These are phyloP conservation scores for Haplosporangium sp. DNA, from an alignment of 371 early-diverging fungal genomes.

Conservation along the genomic window DNA sequence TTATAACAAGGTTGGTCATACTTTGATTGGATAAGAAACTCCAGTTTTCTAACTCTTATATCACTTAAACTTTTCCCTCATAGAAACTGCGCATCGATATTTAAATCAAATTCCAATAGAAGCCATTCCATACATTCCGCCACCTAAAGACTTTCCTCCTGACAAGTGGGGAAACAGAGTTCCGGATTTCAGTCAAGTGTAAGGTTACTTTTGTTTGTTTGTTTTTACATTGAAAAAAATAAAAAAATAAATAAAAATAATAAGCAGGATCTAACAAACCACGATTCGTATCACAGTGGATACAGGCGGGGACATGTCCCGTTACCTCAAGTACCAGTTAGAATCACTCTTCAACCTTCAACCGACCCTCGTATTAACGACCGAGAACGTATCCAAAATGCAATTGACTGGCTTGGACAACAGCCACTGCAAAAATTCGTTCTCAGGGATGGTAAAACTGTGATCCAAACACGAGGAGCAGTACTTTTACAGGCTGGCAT, in stretches of 20 bases:
- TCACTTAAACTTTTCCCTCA: background rate
- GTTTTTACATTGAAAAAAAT: too few species aligned
- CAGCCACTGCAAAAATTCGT: constrained; percentile 12
- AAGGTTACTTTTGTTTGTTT: background rate
- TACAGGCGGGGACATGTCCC: constrained; percentile 39
- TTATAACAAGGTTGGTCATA: too few species aligned
- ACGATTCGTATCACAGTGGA: constrained; percentile 16
- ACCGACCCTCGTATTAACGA: constrained; percentile 35
- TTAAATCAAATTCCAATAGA: constrained; percentile 10
- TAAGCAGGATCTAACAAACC: background rate
- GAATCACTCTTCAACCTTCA: constrained; percentile 33
- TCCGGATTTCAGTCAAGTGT: constrained; percentile 53
- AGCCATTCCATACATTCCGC: constrained; percentile 32
- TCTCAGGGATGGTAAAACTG: constrained; percentile 34
- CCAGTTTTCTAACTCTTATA: too few species aligned
- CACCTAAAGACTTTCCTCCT: constrained; percentile 36
- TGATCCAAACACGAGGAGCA: constrained; percentile 24
- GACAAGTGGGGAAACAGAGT: constrained; percentile 41
- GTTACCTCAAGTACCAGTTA: constrained; percentile 28
- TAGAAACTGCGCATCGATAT: background rate
- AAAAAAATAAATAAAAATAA: too few species aligned
- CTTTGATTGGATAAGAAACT: too few species aligned
- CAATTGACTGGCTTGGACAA: constrained; percentile 35
- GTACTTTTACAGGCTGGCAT: constrained; percentile 43
- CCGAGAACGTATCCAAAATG: constrained; percentile 39